Base-by-base conservation (phyloP, 2,329 filamentous ascomycete genomes). In the Tolypocladium tundrense region DNA sequence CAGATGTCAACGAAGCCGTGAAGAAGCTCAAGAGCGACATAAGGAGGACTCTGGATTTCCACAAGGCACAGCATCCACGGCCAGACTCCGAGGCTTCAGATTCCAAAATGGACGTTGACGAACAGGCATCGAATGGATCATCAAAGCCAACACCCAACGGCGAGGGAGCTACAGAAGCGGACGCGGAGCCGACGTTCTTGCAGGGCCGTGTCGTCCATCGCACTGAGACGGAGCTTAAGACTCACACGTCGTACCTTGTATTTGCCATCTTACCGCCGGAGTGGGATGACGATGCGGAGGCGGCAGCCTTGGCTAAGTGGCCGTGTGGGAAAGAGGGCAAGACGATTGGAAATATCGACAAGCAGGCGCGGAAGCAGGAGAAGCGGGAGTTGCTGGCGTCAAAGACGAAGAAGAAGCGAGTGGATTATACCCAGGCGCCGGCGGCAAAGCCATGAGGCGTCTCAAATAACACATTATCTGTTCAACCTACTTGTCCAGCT, bases 161-260 rank as follows among this genome's bases (percentile, higher is more conserved):
- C 5, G 27, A 31, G 2, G 37, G 4, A 33, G 31, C 69, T 57
- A 65, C 62, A 9, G 54, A 31, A 5, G 42, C 56, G 6, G 63
- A 65, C 19, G 65, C 66, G 4, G 67, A 71, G 14, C 85, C 89
- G 61, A 71, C 82, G 1, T 96, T 87, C 75, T 83, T 88, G 68
- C 84, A 92, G 60, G 94, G 94, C 1, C 83, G 84, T 35, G 68
- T 97, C 45, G 81, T 91, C 37, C 90, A 95, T 66, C 83, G 91
- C 31, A 86, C 89, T 0, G 94, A 99, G 74, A 77, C 86, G 0
- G 94, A 99, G 67, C 76, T 97, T 60, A 97, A 96, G 79, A 94
- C 90, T 9, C 94, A 99, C 73, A 99, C 94, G 0, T 94, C 89
- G n/a, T 99, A 99, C 70, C 81, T 99, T 5, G 88, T 95, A 5